These are phyloP conservation scores for Yamadazyma philogaea DNA, from an alignment of 805 yeast genomes.

Conservation along the genomic window DNA sequence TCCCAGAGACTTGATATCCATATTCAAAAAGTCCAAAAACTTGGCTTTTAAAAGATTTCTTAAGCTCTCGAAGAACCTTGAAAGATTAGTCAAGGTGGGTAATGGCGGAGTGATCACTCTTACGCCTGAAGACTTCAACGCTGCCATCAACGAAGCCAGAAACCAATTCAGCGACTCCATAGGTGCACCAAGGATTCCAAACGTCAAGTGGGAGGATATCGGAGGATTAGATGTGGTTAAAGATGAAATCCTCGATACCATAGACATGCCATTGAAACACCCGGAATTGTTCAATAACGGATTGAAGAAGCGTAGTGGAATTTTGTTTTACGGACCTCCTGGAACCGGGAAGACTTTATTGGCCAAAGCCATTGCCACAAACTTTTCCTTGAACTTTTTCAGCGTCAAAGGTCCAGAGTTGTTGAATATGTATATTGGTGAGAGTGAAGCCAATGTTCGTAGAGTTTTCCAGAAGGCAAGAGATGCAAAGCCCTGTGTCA, in stretches of 20 bases:
- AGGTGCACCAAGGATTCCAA: slow-evolving; percentile 95
- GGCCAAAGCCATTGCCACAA: slow-evolving; percentile 96
- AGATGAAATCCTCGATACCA: slow-evolving; percentile 90
- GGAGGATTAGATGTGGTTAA: slow-evolving; percentile 92
- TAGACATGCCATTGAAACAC: slow-evolving; percentile 90
- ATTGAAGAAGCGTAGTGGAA: slow-evolving; percentile 90
- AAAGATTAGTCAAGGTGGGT: slow-evolving; percentile 38
- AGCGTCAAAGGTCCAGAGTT: slow-evolving; percentile 97
- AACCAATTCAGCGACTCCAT: slow-evolving; percentile 88
- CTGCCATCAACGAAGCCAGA: slow-evolving; percentile 76
- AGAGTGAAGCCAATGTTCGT: slow-evolving; percentile 95
- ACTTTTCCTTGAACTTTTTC: slow-evolving; percentile 89
- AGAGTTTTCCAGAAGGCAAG: slow-evolving; percentile 91
- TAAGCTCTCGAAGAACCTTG: slow-evolving; percentile 23
- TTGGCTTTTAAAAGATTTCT: slow-evolving; percentile 51
- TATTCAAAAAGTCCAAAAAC: slow-evolving; percentile 62
- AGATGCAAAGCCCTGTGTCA: slow-evolving; percentile 96
- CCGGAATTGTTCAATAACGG: slow-evolving; percentile 89
- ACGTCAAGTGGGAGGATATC: slow-evolving; percentile 95
- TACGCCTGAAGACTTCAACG: slow-evolving; percentile 60
- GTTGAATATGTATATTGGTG: slow-evolving; percentile 97
- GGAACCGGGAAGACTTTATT: slow-evolving; percentile 96
- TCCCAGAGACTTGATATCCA: slow-evolving; percentile 74
- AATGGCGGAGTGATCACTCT: slow-evolving; percentile 55
- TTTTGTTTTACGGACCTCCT: slow-evolving; percentile 95